Base-by-base conservation (phyloP, 2,329 filamentous ascomycete species). In the Zasmidium angulare region DNA sequence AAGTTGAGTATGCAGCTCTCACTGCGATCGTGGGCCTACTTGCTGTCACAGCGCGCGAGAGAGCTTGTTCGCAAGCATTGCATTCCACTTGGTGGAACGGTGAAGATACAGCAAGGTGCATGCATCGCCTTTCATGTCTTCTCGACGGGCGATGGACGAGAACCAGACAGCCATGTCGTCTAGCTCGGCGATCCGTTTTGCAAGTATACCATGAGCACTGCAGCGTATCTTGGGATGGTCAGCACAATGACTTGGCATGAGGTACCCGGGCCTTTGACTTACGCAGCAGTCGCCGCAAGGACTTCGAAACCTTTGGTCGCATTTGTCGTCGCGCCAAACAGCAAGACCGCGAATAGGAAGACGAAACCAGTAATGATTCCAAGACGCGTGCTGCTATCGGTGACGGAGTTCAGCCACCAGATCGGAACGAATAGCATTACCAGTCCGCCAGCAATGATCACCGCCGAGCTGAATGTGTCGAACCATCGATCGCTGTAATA, bases 181-280 rank as follows among this genome's bases (percentile, higher is more conserved):
- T 43, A 17, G 36, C 36, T 17, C 11, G 36, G 14, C 7, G 7
- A 10, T 9, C 36, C 36, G 36, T 43, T 43, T 19, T 56, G 54
- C 10, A 58, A 17, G 49, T 60, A 62, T 11, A 64, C 58, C 56
- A 62, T 60, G 17, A 64, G 43, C 12, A 64, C 62, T 9, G 62
- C 62, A 23, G 50, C 58, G 49, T 64, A 64, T 4, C 36, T 43
- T 3, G 3, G n/a, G 14, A 17, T 3, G 3, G n/a, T 43, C 36
- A 43, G 36, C 36, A 43, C n/a, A 43, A 17, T 17, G 36, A n/a
- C n/a, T n/a, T n/a, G n/a, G n/a, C n/a, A n/a, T 43, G 3, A 14
- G 7, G n/a, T 43, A 43, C 36, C 12, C 6, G n/a, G 4, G 36
- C 4, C 36, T 43, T 19, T 4, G n/a, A 43, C 36, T 43, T 43